Evolutionary conservation across 2,329 filamentous ascomycete species (phyloP), one percentile per base, ranked within the genome.

Genomic region (Talaromyces islandicus): DNA sequence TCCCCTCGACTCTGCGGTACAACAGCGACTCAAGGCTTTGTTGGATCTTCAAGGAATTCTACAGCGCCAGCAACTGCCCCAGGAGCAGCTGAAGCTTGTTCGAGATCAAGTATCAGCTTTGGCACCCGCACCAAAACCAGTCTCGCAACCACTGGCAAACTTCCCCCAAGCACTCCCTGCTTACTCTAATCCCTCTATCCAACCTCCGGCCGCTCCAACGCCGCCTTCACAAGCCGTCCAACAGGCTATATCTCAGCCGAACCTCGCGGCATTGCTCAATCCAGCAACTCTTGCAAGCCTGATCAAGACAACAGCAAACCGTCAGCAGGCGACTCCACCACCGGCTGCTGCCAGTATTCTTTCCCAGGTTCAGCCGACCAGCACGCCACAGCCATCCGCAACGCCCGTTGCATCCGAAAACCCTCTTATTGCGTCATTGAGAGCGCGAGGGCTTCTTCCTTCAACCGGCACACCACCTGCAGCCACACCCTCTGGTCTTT

Each of bases 61-160:
- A 71, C 86, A 90, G 73, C 88, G 83, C 67, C 89, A 91, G 75
- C 87, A 88, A 71, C 81, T 96, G 72, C 88, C 88, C 62, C 86
- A 87, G 68, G 88, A 92, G 70, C 90, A 96, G 78, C 83, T 96
- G 72, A 86, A 89, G 76, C 85, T 89, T 73, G 89, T 96, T 76
- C 90, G 88, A 76, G 87, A 88, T 73, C 91, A 94, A 83, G 87
- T 97, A 75, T 86, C 88, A 74, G 86, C 87, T 75, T 83, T 96
- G 74, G 84, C 78, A 38, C 85, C 81, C 77, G 84, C 84, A 3
- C 43, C 59, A 30, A 69, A 69, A 53, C 65, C 68, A 53, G 60
- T 65, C 29, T 56, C 65, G 17, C 60, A 69, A 24, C 57, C 54
- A 38, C 48, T 63, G 25, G 64, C 66, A 35, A 59, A 54, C 46